Evolutionary conservation across 208 protist species (phyloP).

Genomic region (Balamuthia mandrillaris): DNA sequence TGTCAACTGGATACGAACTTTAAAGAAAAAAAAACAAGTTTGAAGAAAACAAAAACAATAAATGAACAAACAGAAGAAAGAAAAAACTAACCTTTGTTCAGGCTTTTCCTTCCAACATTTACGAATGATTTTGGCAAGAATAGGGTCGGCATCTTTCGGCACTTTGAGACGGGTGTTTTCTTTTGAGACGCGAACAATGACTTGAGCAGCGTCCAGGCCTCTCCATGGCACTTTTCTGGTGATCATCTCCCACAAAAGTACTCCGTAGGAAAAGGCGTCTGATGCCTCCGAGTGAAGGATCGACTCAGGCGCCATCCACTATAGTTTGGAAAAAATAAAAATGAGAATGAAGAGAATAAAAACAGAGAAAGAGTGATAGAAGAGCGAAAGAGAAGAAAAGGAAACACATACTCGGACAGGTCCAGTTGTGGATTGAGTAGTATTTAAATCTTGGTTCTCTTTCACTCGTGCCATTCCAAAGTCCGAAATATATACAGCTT

Average conservation of each 20-base stretch:
- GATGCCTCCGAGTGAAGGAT: conserved; percentile 24
- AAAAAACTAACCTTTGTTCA: no score
- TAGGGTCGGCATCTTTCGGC: no score
- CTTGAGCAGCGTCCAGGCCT: not conserved
- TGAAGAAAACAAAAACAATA: no score
- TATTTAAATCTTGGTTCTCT: not conserved
- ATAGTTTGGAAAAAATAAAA: not conserved
- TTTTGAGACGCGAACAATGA: not conserved
- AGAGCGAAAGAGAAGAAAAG: not conserved
- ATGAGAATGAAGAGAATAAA: not conserved
- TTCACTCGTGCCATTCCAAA: conserved; percentile 12
- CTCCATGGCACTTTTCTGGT: conserved; percentile 15
- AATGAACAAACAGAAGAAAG: no score
- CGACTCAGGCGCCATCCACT: conserved; percentile 35
- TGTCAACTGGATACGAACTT: no score
- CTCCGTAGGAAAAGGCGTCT: conserved; percentile 24
- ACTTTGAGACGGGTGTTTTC: no score
- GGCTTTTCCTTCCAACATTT: no score
- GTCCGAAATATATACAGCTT: conserved; percentile 18
- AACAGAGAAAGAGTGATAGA: not conserved
- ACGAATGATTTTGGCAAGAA: no score
- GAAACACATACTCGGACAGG: not conserved
- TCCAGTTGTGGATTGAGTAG: not conserved
- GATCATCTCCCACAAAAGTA: conserved; percentile 22
- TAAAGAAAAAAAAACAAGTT: no score